A percentile compares a stretch with the other conserved stretches of the same genome.
Conservation (phyloP, 2,329 filamentous ascomycete species). For the Aspergillus sp. region DNA sequence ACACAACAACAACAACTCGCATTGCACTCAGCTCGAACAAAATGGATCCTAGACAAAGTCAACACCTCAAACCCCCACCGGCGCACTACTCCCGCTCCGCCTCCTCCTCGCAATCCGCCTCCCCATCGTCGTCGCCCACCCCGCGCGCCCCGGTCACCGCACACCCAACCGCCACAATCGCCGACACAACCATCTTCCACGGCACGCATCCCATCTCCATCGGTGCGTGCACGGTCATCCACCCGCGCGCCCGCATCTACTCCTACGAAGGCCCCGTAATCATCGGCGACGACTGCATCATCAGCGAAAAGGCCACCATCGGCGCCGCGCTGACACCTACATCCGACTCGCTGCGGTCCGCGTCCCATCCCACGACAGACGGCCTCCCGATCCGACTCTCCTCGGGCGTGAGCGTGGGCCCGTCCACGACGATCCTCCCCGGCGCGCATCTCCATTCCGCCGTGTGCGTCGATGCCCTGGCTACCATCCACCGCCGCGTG, state of each 20-base stretch:
- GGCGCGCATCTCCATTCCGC: conserved; percentile 40
- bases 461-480: conserved; percentile 46
- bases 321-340: conserved; percentile 47
- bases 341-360: conserved; percentile 6
- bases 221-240: conserved; percentile 74
- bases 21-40: background rate
- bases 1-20: background rate
- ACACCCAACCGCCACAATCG: conserved; percentile 37
- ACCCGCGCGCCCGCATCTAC: conserved; percentile 78
- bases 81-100: background rate
- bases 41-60: conserved; percentile 15
- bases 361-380: conserved; percentile 1
- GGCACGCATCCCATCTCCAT: conserved; percentile 78
- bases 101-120: conserved; percentile 22
- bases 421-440: conserved; percentile 34
- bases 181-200: conserved; percentile 39
- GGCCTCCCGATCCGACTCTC: conserved; percentile 31
- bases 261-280: conserved; percentile 75
- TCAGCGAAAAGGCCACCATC: conserved; percentile 62
- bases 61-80: conserved; percentile 26
- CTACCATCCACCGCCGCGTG: conserved; percentile 31
- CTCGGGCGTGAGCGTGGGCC: conserved; percentile 37
- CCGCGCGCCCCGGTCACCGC: conserved; percentile 35
- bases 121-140: conserved; percentile 21
- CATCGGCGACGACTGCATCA: conserved; percentile 76